phyloP scores from a whole-genome alignment of 345 rosid genomes.

The Excoecaria cochinchinensis region DNA sequence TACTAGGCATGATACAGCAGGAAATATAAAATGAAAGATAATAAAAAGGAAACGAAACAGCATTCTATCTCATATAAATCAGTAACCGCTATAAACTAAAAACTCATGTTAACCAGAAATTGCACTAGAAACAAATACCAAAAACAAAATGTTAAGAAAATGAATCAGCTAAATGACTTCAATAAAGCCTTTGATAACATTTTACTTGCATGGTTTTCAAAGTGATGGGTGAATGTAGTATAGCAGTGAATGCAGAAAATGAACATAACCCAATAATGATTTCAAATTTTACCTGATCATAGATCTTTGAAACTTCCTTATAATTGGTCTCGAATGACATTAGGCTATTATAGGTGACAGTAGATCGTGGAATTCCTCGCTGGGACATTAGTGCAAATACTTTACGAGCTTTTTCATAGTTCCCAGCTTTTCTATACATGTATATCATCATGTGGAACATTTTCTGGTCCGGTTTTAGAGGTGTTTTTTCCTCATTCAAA shows the following conservation, averaged over 20 bases:
- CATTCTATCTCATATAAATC: not conserved
- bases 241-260: not conserved
- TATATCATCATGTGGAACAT: constrained; percentile 97
- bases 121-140: constrained; percentile 1
- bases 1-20: not conserved
- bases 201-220: not conserved
- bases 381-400: constrained; percentile 69
- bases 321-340: constrained; percentile 89
- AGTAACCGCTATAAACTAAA: not conserved
- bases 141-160: not conserved
- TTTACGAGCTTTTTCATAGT: constrained; percentile 78
- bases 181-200: not conserved
- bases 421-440: constrained; percentile 86
- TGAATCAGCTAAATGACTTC: not conserved
- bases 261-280: not conserved
- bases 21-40: not conserved
- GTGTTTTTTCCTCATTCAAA: constrained; percentile 61
- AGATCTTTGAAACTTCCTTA: constrained; percentile 95
- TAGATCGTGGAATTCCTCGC: constrained; percentile 65
- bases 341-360: constrained; percentile 83
- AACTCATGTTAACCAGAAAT: not conserved
- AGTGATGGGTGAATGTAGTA: not conserved
- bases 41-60: not conserved
- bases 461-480: constrained; percentile 82
- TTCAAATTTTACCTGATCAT: constrained; percentile 66